A percentile compares a stretch with the other conserved stretches of the same genome.
Evolutionary conservation across 257 asterid genomes (phyloP).

Genomic region (Mentha longifolia): DNA sequence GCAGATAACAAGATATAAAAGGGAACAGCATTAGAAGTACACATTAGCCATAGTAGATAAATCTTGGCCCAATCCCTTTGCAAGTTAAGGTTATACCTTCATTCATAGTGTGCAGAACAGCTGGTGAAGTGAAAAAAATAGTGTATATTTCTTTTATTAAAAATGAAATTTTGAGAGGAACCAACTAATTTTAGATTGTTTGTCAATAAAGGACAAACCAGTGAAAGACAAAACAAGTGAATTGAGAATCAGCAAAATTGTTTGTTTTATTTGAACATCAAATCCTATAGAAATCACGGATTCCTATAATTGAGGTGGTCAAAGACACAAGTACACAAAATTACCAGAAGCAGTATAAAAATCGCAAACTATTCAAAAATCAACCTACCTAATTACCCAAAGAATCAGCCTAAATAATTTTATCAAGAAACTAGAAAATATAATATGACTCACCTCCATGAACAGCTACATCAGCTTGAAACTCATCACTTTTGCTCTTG

Average conservation of each 20-base stretch:
- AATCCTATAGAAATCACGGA: conserved; percentile 11
- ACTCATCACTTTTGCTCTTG: conserved; percentile 77
- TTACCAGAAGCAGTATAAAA: conserved; percentile 25
- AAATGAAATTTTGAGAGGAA: conserved; percentile 7
- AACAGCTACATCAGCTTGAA: conserved; percentile 71
- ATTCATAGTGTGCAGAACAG: background rate
- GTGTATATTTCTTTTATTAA: background rate
- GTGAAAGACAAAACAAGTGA: conserved; percentile 45
- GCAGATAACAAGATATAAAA: background rate
- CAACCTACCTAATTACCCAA: background rate
- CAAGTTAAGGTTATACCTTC: background rate
- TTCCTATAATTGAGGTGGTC: conserved; percentile 26
- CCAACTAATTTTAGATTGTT: conserved; percentile 28
- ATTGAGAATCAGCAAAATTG: conserved; percentile 31
- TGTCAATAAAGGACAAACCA: conserved; percentile 40
- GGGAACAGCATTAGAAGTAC: background rate
- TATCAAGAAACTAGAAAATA: conserved; percentile 24
- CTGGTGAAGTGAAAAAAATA: background rate
- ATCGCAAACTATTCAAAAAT: background rate
- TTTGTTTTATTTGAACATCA: conserved; percentile 37
- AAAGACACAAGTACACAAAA: conserved; percentile 32
- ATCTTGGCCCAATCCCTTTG: conserved; percentile 17
- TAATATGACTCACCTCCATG: conserved; percentile 59
- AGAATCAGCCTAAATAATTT: background rate
- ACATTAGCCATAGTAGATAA: background rate